Evolutionary conservation across 2,329 filamentous ascomycete species (phyloP), one percentile per base, ranked within the genome.

Genomic region (Periconia sp.): DNA sequence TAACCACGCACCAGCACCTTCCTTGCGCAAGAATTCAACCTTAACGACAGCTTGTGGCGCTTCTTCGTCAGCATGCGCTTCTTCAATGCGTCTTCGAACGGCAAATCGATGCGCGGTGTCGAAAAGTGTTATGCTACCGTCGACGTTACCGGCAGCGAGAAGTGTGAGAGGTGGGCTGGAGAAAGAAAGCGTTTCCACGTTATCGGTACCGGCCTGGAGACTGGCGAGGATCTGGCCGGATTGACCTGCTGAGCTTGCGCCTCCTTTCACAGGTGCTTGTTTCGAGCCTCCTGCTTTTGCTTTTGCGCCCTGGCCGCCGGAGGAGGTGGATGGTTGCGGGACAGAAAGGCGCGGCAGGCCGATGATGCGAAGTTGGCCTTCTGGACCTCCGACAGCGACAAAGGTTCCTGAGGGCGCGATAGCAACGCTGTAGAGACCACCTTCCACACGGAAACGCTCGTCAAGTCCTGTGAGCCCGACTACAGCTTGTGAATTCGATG

Each of bases 11-110:
- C 73, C 71, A 2, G 69, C 45, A 1, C 69, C 68, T 44, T 73
- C 62, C 33, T 61, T 77, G 69, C 80, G 79, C 54, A 96, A 84
- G 67, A 96, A 99, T 55, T 97, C 91, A 5, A 97, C 86, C 76
- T 95, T 93, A 57, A 97, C 93, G 18, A 99, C 91, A 1, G 91
- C 88, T 66, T 89, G 88, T n/a, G 91, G 89, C 60, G 92, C 89
- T 68, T 92, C 70, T 20, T 75, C 70, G 42, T 75, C 74, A 6
- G 92, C 89, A 72, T 96, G 93, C 1, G 91, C 92, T 47, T 89
- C 88, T 47, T 83, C 82, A 60, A 97, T 90, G 69, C 92, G 87
- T 50, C 91, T 80, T 48, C 94, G 83, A n/a, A 95, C 85, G 2
- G 92, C 90, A 69, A 96, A 97, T 49, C 90, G 86, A 62, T 94